These are phyloP conservation scores for Neolentinus lepideus DNA, from an alignment of 1,284 basidiomycete species.

Conservation along the genomic window DNA sequence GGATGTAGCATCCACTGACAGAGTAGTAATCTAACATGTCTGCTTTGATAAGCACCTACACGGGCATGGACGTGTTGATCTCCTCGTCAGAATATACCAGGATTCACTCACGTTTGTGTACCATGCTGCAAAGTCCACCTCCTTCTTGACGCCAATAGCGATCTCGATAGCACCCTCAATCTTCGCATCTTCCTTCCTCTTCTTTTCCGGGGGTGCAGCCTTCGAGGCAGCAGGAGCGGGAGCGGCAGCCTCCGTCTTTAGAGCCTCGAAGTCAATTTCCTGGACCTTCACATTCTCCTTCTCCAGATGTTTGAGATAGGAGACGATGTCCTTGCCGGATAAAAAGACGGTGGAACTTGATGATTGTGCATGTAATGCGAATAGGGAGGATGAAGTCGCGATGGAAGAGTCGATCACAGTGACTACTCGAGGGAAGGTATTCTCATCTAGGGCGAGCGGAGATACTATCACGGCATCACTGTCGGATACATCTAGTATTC, in stretches of 20 bases:
- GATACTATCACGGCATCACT: slow-evolving; percentile 52
- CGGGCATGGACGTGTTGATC: slow-evolving; percentile 4
- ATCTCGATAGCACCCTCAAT: slow-evolving; percentile 87
- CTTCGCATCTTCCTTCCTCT: slow-evolving; percentile 66
- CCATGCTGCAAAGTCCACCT: slow-evolving; percentile 91
- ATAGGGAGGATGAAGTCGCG: slow-evolving; percentile 50
- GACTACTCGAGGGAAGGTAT: slow-evolving; percentile 71
- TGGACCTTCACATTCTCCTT: slow-evolving; percentile 54
- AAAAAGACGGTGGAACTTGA: slow-evolving; percentile 71
- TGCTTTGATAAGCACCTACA: slow-evolving; percentile 90
- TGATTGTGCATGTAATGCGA: slow-evolving; percentile 73
- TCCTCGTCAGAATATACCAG: background rate
- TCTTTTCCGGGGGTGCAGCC: slow-evolving; percentile 38
- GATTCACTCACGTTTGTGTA: slow-evolving; percentile 74
- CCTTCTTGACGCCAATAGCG: slow-evolving; percentile 92
- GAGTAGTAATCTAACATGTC: slow-evolving; percentile 99
- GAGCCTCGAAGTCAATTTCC: slow-evolving; percentile 66
- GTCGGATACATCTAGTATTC: slow-evolving; percentile 4
- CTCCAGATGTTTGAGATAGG: slow-evolving; percentile 69
- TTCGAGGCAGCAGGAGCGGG: slow-evolving; percentile 22
- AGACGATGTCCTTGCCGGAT: slow-evolving; percentile 65
- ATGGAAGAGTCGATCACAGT: slow-evolving; percentile 78
- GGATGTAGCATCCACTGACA: slow-evolving; percentile 97
- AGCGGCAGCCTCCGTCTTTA: slow-evolving; percentile 43
- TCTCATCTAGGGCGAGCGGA: slow-evolving; percentile 62